Evolutionary conservation across 2,329 filamentous ascomycete genomes (phyloP), one percentile per base, ranked within the genome.

Genomic region (Penicillium sp.): DNA sequence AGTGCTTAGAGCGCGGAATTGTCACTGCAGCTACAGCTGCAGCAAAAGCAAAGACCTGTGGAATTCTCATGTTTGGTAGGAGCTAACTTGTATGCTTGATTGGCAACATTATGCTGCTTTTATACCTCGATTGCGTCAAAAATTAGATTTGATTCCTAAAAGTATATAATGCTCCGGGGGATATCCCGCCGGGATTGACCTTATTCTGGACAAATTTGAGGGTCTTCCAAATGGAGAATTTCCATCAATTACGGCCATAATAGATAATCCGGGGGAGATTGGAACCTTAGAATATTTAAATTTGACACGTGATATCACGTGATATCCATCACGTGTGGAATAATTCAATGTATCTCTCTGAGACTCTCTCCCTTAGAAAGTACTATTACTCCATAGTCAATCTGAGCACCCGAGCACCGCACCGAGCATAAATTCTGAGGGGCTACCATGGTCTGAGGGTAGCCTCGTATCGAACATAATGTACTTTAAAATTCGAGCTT

Each of bases 141-240:
- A 19, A 38, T 40, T 6, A 16, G 12, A 12, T 12, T 43, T 14
- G 3, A 35, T 9, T 25, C n/a, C 11, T 30, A 35, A 16, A 43
- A 35, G 7, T 25, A 41, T 35, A n/a, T 25, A 12, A 38, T 40
- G 50, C 19, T 43, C 22, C 44, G 48, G 44, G n/a, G n/a, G 22
- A 28, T 56, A 63, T 62, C 62, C 63, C 63, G 40, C 62, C 62
- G 63, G 62, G 50, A 28, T 65, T 65, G 59, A 56, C 49, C 59
- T 60, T 31, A 43, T 63, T 63, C n/a, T 56, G 56, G 63, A 48
- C 37, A 49, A 55, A 35, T 6, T 22, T 35, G 28, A 51, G 11
- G 14, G 5, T 50, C 22, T 25, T 17, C 35, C 5, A 10, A 14
- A 17, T 53, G 41, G 31, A 35, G 50, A 47, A 59, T 49, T 60